Evolutionary conservation across 768 basidiomycete genomes (phyloP), one percentile per base, ranked within the genome.

Genomic region (Myochromella boudieri): DNA sequence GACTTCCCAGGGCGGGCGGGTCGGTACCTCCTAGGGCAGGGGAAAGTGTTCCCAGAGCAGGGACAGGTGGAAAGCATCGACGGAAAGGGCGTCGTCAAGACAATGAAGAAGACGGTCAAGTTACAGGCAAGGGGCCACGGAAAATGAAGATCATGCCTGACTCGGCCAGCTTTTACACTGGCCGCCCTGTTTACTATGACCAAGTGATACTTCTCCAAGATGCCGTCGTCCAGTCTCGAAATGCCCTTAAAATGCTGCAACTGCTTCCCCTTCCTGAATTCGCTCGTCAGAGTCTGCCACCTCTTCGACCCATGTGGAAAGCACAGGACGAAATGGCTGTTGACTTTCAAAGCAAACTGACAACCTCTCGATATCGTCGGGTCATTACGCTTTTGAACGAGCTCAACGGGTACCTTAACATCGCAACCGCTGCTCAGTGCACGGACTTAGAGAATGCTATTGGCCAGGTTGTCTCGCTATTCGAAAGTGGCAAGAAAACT

Each of bases 111-210:
- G 36, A 22, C 22, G 31, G 28, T 12, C 18, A 32, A 28, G 9
- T 34, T 18, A 32, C 36, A 7, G 56, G 55, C 53, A 51, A 57
- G 9, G 44, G 52, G 9, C 49, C 51, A 14, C 24, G 44, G 6
- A 33, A 6, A 17, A 34, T 40, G 8, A 64, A 63, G 49, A 54
- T 60, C 10, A 52, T 63, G 46, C 91, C 91, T 0, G 66, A 74
- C 15, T 87, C 90, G 6, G 81, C 91, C 17, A 81, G 80, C 38
- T 95, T 93, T 69, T 97, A 90, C 71, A 91, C 93, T 14, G 85
- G 84, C 12, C 82, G 85, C 26, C 71, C 87, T 1, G 69, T 71
- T 18, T 94, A 84, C 70, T 84, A 84, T 63, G 88, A 94, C 65
- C 78, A 82, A 46, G 66, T 94, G 33, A 67, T 71, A 34, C 69